Conservation (phyloP, 148 eudicot genomes). For the Gaultheria prostrata region DNA sequence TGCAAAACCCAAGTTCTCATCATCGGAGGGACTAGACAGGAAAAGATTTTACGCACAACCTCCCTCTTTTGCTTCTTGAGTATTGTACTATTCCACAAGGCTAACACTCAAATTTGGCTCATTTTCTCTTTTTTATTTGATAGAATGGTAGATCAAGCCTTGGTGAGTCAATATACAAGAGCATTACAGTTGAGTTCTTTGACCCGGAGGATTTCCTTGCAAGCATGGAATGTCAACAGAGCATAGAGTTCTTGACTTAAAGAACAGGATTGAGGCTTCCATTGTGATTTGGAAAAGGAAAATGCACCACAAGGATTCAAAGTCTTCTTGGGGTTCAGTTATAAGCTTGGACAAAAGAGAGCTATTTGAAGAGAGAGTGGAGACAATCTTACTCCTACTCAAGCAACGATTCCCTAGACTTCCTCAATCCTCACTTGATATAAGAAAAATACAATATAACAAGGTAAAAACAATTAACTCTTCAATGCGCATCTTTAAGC, state of each 20-base stretch:
- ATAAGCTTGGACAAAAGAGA: constrained; percentile 62
- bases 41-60: no score
- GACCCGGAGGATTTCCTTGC: constrained; percentile 48
- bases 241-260: constrained; percentile 60
- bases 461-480: constrained; percentile 28
- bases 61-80: background rate
- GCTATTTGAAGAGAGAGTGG: constrained; percentile 64
- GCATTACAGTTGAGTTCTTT: constrained; percentile 57
- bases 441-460: constrained; percentile 59
- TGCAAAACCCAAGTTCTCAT: background rate
- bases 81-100: background rate
- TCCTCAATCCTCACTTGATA: constrained; percentile 58
- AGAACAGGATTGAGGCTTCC: constrained; percentile 66
- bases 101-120: background rate
- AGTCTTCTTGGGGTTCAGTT: constrained; percentile 59
- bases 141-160: constrained; percentile 67
- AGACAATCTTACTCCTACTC: constrained; percentile 54
- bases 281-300: constrained; percentile 66
- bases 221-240: constrained; percentile 52
- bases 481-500: background rate
- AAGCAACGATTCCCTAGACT: constrained; percentile 63
- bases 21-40: no score
- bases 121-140: background rate
- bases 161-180: constrained; percentile 61
- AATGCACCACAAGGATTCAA: constrained; percentile 54